phyloP scores from a whole-genome alignment of 2,329 filamentous ascomycete genomes.

The Alternaria hordeiaustralica region DNA sequence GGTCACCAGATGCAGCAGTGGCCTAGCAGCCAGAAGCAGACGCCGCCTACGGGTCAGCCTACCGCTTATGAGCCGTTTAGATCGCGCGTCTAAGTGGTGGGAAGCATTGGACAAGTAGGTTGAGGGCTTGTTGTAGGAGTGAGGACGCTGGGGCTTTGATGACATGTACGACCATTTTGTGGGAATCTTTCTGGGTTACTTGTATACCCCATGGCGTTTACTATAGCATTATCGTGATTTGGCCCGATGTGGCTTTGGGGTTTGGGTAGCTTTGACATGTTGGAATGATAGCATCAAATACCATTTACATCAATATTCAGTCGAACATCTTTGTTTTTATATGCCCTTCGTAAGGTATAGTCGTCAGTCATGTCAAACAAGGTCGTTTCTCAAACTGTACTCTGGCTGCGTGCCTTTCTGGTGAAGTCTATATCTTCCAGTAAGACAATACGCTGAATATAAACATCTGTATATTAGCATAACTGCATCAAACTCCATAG shows the following conservation, averaged over 20 bases:
- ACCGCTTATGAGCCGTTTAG: slow-evolving; percentile 54
- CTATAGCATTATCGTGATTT: neutral
- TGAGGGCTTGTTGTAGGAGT: neutral
- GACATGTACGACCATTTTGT: slow-evolving; percentile 17
- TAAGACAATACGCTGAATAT: neutral
- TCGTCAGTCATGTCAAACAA: neutral
- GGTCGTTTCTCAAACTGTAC: neutral
- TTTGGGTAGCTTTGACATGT: neutral
- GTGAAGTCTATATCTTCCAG: neutral
- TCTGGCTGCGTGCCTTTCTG: neutral
- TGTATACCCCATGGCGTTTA: neutral
- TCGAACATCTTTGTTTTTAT: neutral
- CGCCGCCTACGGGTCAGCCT: slow-evolving; percentile 30
- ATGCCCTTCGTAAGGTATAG: neutral
- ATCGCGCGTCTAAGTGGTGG: slow-evolving; percentile 26
- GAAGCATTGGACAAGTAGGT: neutral
- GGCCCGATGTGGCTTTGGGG: neutral
- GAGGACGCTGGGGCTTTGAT: slow-evolving; percentile 2
- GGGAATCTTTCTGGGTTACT: neutral
- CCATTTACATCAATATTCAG: neutral
- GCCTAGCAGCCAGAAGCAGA: slow-evolving; percentile 25
- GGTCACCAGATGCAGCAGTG: slow-evolving; percentile 25
- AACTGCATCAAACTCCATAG: neutral
- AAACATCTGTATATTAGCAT: neutral
- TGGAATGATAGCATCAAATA: neutral